Evolutionary conservation across 2,329 filamentous ascomycete genomes (phyloP), one percentile per base, ranked within the genome.

Genomic region (Phyllosticta capitalensis): DNA sequence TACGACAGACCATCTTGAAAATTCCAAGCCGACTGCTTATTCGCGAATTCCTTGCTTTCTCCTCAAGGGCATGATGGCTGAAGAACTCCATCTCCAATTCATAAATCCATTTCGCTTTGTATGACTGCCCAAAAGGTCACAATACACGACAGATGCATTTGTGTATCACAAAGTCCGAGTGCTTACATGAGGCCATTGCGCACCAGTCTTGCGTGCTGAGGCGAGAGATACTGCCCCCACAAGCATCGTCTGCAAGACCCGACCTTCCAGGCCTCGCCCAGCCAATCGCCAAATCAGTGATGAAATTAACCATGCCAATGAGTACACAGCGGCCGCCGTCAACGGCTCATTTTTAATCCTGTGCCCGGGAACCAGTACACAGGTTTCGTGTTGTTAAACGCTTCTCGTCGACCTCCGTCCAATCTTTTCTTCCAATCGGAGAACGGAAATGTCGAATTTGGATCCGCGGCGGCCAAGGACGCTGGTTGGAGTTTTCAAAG

Each of bases 401-500:
- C 17, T 4, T n/a, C 17, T 6, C 38, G 14, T n/a, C n/a, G 38
- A n/a, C 7, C 12, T 17, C 38, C n/a, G 7, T 45, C 17, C 3
- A 38, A 5, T 10, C 10, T 4, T 14, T 10, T 38, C 12, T 12
- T 38, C 12, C 7, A 14, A n/a, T n/a, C n/a, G 38, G n/a, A 45
- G 17, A 6, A 1, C 38, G 14, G 17, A 45, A 21, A 52, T 52
- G 50, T 52, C 50, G 19, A 52, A 45, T 12, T 5, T n/a, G 38
- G 38, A 45, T 45, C n/a, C 17, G 17, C n/a, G 10, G 10, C 58
- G 45, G 24, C 54, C 58, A 9, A 56, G 54, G 51, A 58, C 54
- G 53, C 52, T 21, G 56, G 2, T 24, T 30, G 21, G 60, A 56
- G 19, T 53, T 17, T 20, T 61, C 63, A 45, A 64, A 62, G 57